Evolutionary conservation across 495 filamentous ascomycete species (phyloP), one percentile per base, ranked within the genome.

Genomic region (Endocarpon pusillum): DNA sequence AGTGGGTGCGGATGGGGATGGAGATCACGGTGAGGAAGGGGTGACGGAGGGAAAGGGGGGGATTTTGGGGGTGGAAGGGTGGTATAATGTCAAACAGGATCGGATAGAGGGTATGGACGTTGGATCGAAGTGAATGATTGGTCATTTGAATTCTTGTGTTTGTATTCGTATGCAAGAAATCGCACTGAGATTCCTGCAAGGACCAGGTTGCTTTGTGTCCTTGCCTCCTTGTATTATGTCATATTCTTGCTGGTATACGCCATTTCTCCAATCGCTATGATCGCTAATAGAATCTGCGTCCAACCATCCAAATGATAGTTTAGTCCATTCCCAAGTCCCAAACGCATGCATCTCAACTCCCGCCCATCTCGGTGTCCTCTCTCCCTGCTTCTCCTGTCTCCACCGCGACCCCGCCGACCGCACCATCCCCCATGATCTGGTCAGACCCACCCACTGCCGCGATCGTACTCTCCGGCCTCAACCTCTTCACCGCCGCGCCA

Each of bases 31-130:
- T 44, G 5, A 48, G 48, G 29, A 9, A 32, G 29, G 29, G 29
- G 8, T 9, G 35, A 32, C 23, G 24, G n/a, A n/a, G n/a, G n/a
- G n/a, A n/a, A n/a, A 35, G 4, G 33, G 59, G 6, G 62, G 64
- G 12, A 42, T 68, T 27, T 36, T 66, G 26, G 65, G 64, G 12
- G 54, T 51, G 12, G 38, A 22, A 33, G 53, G 58, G 21, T 66
- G 64, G 62, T 49, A 47, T 30, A 41, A 19, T 10, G 18, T 7
- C 10, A 15, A 38, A 34, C 11, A 37, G 31, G 12, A 43, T 33
- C 12, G 22, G 7, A 7, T 15, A n/a, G 7, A 31, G 7, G 14
- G 19, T 14, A 17, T 17, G 4, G 19, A 31, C 28, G 28, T 31
- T 31, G 28, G 28, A 31, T 7, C 12, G 14, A 4, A 15, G 5